These are phyloP conservation scores for Brettanomyces anomalus DNA, from an alignment of 805 yeast genomes.

Conservation along the genomic window DNA sequence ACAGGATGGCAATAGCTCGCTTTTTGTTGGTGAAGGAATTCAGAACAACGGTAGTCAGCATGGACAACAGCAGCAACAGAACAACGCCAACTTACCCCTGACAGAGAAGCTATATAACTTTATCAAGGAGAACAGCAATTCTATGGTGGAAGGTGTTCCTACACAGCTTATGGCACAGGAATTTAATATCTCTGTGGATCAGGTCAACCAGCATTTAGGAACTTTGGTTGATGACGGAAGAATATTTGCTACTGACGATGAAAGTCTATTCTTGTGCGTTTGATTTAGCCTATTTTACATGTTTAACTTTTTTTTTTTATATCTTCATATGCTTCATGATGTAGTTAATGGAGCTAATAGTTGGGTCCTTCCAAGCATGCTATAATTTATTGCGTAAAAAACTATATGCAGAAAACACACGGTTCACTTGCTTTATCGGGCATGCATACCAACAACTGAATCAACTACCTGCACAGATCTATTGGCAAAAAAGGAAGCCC, in stretches of 20 bases:
- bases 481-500: constrained; percentile 50
- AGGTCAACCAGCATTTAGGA: constrained; percentile 40
- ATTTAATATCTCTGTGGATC: constrained; percentile 39
- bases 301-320: not conserved
- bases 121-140: constrained; percentile 41
- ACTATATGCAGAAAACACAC: too few relatives aligned
- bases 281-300: constrained; percentile 11
- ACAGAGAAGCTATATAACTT: constrained; percentile 34
- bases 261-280: constrained; percentile 48
- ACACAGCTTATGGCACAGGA: constrained; percentile 50
- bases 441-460: constrained; percentile 7
- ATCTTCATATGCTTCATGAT: not conserved
- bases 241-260: constrained; percentile 63
- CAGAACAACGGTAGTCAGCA: constrained; percentile 5
- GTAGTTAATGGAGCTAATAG: not conserved
- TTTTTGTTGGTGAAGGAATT: constrained; percentile 31
- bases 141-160: constrained; percentile 73
- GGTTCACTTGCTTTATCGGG: not conserved
- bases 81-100: constrained; percentile 23
- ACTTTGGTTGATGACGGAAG: constrained; percentile 58
- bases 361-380: too few relatives aligned
- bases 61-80: constrained; percentile 12
- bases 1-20: constrained; percentile 11
- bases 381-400: not conserved
- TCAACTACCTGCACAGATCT: constrained; percentile 17